Percentiles rank a stretch among this genome's conserved stretches.
Conservation (phyloP, 2,329 filamentous ascomycete species). For the Diaporthe sp. region DNA sequence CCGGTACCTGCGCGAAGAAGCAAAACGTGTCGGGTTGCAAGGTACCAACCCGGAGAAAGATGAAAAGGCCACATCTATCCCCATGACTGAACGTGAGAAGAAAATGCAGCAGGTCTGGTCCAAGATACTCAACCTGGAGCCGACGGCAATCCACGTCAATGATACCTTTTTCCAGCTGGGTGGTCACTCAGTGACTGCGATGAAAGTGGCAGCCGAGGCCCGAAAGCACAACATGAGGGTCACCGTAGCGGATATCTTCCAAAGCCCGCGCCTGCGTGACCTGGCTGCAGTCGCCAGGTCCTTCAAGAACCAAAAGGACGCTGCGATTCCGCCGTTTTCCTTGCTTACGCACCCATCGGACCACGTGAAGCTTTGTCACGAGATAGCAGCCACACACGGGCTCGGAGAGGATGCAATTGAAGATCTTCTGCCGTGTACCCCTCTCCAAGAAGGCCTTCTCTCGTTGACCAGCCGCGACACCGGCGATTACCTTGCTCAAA, state of each 20-base stretch:
- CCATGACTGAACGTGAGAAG: not conserved
- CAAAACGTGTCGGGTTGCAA: not conserved
- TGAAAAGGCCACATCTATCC: not conserved
- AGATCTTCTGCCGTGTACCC: constrained; percentile 22
- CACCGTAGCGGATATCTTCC: constrained; percentile 40
- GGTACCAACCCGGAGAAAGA: not conserved
- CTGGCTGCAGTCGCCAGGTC: constrained; percentile 28
- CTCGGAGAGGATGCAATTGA: not conserved
- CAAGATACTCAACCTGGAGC: not conserved
- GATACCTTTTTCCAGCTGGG: not conserved
- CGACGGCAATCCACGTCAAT: not conserved
- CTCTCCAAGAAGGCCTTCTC: constrained; percentile 7
- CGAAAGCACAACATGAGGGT: constrained; percentile 36
- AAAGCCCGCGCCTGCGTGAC: constrained; percentile 35
- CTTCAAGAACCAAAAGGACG: not conserved
- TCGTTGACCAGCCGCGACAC: not conserved
- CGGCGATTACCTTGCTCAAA: not conserved
- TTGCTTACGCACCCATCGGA: not conserved
- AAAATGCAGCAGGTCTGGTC: not conserved
- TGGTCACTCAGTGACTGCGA: constrained; percentile 37
- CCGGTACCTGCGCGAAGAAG: not conserved
- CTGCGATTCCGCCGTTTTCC: not conserved
- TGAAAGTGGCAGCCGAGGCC: constrained; percentile 37
- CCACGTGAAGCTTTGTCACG: not conserved
- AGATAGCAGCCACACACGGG: not conserved